Base-by-base conservation (phyloP, 352 stramenopile genomes). In the Phytophthora hibernalis region DNA sequence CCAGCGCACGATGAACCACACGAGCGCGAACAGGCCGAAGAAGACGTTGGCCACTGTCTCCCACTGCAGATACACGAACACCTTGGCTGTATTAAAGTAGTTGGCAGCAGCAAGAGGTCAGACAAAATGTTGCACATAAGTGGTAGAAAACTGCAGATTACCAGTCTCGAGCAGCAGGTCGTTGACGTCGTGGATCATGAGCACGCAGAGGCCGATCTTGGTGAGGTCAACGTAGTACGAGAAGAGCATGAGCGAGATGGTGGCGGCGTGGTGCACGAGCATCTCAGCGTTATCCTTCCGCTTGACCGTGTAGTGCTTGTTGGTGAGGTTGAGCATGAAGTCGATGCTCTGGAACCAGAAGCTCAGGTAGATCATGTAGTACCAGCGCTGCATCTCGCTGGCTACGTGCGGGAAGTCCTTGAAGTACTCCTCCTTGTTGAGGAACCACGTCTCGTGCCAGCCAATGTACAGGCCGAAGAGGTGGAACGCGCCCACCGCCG, bases 361-460 rank as follows among this genome's bases (percentile, higher is more conserved):
- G 62, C 77, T 69, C 48, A 92, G 76, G 76, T 93, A 93, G 68
- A 92, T 80, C 83, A 92, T 92, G 73, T 93, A 93, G 80, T 93
- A 90, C 85, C 85, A 93, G 66, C 80, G 82, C 58, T 87, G 65
- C 10, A 40, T 28, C 75, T 93, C 85, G 35, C 67, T 76, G 42
- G 80, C 50, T 20, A 55, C 44, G 40, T 70, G 76, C 44, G 85
- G 85, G 55, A 80, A 93, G 15, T 76, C 72, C 33, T 66, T 73
- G 48, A 87, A 93, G 71, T 92, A 93, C 26, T 72, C 72, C 20
- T 80, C 70, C 63, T 84, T 85, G 67, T 88, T 83, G 61, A 93
- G 80, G 55, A 87, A 93, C 85, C 85, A 93, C 67, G 85, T 68
- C 67, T 93, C 58, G 55, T 76, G 62, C 68, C 70, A 72, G 33